A percentile compares a stretch with the other conserved stretches of the same genome.
Conservation (phyloP, 2,329 filamentous ascomycete genomes). For the Fusarium poae region DNA sequence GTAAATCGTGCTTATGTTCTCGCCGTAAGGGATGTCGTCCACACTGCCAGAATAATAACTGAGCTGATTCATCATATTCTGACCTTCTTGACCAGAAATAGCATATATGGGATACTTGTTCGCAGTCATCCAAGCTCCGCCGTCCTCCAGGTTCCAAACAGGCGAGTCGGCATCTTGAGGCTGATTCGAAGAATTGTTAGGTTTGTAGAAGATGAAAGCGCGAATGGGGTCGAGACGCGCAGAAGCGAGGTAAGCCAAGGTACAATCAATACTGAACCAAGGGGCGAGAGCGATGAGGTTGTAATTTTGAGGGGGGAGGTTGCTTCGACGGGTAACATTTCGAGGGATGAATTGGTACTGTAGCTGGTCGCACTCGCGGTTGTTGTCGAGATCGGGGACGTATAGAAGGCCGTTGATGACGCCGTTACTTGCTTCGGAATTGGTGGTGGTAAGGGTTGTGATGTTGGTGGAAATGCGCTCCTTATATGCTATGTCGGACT, state of each 20-base stretch:
- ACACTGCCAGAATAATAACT: constrained; percentile 83
- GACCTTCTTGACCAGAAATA: constrained; percentile 75
- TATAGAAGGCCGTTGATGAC: constrained; percentile 85
- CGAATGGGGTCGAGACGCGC: constrained; percentile 70
- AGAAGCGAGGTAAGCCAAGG: constrained; percentile 76
- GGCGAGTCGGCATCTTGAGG: constrained; percentile 75
- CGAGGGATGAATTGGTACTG: constrained; percentile 76
- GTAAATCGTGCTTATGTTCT: constrained; percentile 68
- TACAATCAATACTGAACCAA: constrained; percentile 83
- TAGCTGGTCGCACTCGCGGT: constrained; percentile 72
- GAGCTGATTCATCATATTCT: constrained; percentile 77
- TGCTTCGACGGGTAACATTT: constrained; percentile 79
- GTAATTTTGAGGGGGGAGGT: constrained; percentile 78
- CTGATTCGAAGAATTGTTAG: constrained; percentile 66
- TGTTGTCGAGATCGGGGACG: constrained; percentile 75
- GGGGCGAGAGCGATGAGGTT: constrained; percentile 86
- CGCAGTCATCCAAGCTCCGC: constrained; percentile 76
- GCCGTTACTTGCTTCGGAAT: constrained; percentile 69
- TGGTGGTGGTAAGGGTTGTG: constrained; percentile 80
- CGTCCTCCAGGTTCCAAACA: constrained; percentile 78
- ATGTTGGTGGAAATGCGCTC: constrained; percentile 69
- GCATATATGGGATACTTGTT: constrained; percentile 87
- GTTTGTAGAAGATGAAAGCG: constrained; percentile 73
- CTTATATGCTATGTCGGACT: constrained; percentile 66
- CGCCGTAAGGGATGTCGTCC: constrained; percentile 69